Conservation (phyloP, 441 rosid species). For the Raphanus hybrid region DNA sequence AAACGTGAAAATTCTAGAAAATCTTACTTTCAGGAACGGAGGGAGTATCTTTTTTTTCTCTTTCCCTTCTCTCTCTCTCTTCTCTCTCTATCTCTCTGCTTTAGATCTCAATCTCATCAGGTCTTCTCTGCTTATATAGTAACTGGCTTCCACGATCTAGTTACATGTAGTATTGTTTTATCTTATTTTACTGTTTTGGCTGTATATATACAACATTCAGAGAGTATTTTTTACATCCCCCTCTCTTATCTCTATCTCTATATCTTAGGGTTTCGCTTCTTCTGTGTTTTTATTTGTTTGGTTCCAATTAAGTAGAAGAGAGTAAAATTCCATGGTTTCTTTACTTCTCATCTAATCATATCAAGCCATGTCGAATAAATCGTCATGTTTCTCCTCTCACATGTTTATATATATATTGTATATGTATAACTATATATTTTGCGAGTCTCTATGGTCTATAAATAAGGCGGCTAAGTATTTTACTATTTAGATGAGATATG, state of each 20-base stretch:
- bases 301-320: conserved; percentile 19
- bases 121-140: conserved; percentile 26
- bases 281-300: background rate
- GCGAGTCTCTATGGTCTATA: conserved; percentile 8
- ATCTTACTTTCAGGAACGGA: too few relatives aligned
- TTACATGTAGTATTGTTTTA: conserved; percentile 25
- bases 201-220: conserved; percentile 24
- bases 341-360: conserved; percentile 24
- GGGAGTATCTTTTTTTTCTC: background rate
- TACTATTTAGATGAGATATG: background rate
- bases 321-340: conserved; percentile 5
- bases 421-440: background rate
- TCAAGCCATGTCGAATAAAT: conserved; percentile 7
- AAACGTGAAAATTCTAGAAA: too few relatives aligned
- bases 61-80: background rate
- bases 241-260: conserved; percentile 30
- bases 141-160: conserved; percentile 33
- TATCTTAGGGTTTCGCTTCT: conserved; percentile 40
- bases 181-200: conserved; percentile 15
- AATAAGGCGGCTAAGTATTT: background rate
- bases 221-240: background rate
- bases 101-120: conserved; percentile 41
- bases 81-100: conserved; percentile 21
- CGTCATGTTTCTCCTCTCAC: conserved; percentile 1
- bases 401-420: background rate